Evolutionary conservation across 805 yeast genomes (phyloP).

Genomic region (Yamadazyma nakazawae): DNA sequence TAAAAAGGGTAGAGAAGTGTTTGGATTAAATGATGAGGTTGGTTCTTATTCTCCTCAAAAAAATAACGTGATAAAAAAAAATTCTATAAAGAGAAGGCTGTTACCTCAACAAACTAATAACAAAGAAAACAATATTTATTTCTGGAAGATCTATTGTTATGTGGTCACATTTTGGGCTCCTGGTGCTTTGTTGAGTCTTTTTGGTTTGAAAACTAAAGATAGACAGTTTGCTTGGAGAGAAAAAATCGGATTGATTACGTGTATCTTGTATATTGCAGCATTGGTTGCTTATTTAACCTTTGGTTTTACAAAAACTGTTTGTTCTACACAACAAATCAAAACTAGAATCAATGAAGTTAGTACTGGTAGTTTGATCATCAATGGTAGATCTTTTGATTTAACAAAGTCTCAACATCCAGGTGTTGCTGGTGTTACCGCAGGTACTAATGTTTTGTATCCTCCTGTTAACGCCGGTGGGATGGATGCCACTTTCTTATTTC

Average conservation of each 20-base stretch:
- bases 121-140: constrained; percentile 27
- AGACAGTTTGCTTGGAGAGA: constrained; percentile 98
- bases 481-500: constrained; percentile 83
- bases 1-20: constrained; percentile 45
- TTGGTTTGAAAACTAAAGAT: constrained; percentile 75
- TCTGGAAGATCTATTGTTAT: constrained; percentile 85
- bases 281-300: constrained; percentile 84
- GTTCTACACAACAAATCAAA: constrained; percentile 46
- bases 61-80: constrained; percentile 22
- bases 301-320: constrained; percentile 85
- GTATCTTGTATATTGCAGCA: constrained; percentile 71
- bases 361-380: constrained; percentile 63
- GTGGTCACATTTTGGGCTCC: constrained; percentile 92
- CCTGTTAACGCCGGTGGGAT: constrained; percentile 85
- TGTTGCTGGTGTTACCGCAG: constrained; percentile 72
- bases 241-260: constrained; percentile 78
- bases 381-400: constrained; percentile 78
- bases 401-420: constrained; percentile 73
- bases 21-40: constrained; percentile 60
- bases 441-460: constrained; percentile 74
- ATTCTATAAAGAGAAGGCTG: constrained; percentile 3
- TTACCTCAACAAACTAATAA: constrained; percentile 14
- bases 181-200: constrained; percentile 59
- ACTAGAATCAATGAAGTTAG: constrained; percentile 59
- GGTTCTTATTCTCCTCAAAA: constrained; percentile 25